Conservation (phyloP, 345 rosid genomes). For the Moringa oleifera region DNA sequence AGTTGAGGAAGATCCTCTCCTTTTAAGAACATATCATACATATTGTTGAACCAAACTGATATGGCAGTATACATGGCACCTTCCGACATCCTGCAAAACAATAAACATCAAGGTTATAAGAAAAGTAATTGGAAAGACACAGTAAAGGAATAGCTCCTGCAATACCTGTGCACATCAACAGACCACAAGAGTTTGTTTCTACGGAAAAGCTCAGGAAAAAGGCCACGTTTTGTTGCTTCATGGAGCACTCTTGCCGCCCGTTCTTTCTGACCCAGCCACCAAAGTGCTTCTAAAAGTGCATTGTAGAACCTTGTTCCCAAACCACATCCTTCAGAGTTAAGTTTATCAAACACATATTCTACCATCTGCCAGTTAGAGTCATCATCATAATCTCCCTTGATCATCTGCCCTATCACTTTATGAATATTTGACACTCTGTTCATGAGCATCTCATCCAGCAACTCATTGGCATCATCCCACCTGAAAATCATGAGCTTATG, state of each 20-base stretch:
- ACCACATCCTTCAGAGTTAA: conserved; percentile 83
- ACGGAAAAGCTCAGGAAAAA: conserved; percentile 86
- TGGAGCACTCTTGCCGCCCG: conserved; percentile 79
- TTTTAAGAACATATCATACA: conserved; percentile 39
- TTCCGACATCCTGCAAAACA: conserved; percentile 77
- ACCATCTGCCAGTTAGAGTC: conserved; percentile 94
- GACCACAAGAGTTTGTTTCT: conserved; percentile 81
- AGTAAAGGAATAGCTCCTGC: conserved; percentile 7
- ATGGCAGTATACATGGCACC: conserved; percentile 74
- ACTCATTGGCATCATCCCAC: conserved; percentile 70
- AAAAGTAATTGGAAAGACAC: conserved; percentile 15
- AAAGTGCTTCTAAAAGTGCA: conserved; percentile 84
- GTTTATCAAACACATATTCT: conserved; percentile 81
- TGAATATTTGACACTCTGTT: conserved; percentile 73
- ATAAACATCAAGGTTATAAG: conserved; percentile 18
- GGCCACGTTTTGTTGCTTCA: conserved; percentile 79
- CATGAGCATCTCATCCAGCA: conserved; percentile 75
- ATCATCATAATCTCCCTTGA: conserved; percentile 85
- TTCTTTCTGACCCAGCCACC: conserved; percentile 93
- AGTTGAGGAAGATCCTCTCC: conserved; percentile 81
- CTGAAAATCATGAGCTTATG: conserved; percentile 34
- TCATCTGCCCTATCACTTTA: conserved; percentile 89
- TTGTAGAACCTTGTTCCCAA: conserved; percentile 88
- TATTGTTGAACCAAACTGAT: conserved; percentile 73
- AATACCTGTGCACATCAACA: conserved; percentile 86